phyloP scores from a whole-genome alignment of 768 basidiomycete species.

The Lentinula sp. region DNA sequence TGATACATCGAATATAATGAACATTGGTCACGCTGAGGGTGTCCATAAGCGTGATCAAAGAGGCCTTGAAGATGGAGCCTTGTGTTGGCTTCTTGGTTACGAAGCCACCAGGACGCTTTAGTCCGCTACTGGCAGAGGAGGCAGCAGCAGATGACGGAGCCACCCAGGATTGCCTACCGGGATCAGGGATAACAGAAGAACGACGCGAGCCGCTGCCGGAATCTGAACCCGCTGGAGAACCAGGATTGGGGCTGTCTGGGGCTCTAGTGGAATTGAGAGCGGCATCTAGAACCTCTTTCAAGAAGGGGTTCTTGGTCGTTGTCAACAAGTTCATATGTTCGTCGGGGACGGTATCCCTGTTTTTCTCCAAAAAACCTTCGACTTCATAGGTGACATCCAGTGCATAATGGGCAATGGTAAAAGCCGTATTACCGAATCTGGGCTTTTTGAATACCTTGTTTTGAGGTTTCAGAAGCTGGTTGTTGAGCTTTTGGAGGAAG shows the following conservation, averaged over 20 bases:
- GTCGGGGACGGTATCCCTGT: conserved; percentile 97
- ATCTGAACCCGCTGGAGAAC: conserved; percentile 74
- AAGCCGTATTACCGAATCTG: conserved; percentile 94
- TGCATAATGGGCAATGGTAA: conserved; percentile 98
- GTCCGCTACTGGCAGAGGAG: conserved; percentile 25
- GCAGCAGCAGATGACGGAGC: conserved; percentile 32
- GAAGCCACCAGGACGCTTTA: conserved; percentile 57
- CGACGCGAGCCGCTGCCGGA: conserved; percentile 76
- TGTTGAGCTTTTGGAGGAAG: conserved; percentile 88
- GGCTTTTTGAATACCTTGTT: conserved; percentile 98
- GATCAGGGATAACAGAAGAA: conserved; percentile 83
- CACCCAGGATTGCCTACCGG: conserved; percentile 71
- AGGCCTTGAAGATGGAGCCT: conserved; percentile 97
- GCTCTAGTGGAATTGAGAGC: conserved; percentile 71
- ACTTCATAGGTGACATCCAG: conserved; percentile 98
- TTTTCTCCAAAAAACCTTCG: conserved; percentile 98
- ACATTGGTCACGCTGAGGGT: conserved; percentile 97
- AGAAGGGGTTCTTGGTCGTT: conserved; percentile 82
- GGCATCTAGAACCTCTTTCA: conserved; percentile 91
- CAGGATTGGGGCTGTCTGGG: conserved; percentile 62
- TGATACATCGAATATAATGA: conserved; percentile 99
- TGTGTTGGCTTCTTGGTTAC: conserved; percentile 90
- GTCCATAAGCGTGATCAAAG: conserved; percentile 91
- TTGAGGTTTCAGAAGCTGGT: conserved; percentile 78
- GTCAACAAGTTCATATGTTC: conserved; percentile 91